phyloP scores from a whole-genome alignment of 2,329 filamentous ascomycete species.

The Allantophomopsis lycopodina region DNA sequence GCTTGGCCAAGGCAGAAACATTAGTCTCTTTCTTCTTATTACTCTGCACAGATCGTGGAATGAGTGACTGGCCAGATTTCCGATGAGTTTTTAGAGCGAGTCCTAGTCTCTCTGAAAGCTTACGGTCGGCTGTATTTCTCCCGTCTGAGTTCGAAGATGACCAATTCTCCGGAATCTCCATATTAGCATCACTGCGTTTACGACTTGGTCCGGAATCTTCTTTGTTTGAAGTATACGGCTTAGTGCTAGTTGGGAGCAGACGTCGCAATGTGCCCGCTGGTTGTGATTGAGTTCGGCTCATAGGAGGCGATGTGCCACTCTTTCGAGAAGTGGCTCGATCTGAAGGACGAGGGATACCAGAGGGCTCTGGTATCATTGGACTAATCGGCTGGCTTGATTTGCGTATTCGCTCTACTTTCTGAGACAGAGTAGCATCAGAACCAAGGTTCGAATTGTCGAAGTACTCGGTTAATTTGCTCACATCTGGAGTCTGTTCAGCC shows the following conservation, averaged over 20 bases:
- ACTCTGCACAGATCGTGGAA: constrained; percentile 68
- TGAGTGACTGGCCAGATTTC: constrained; percentile 56
- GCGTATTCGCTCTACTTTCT: constrained; percentile 16
- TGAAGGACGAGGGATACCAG: constrained; percentile 17
- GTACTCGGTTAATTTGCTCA: too few species aligned
- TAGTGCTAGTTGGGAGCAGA: constrained; percentile 8
- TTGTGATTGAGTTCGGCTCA: constrained; percentile 19
- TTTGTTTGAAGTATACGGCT: constrained; percentile 5
- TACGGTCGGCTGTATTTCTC: constrained; percentile 42
- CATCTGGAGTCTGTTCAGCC: too few species aligned
- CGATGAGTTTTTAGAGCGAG: constrained; percentile 48
- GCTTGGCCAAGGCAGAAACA: constrained; percentile 83
- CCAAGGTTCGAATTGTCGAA: too few species aligned
- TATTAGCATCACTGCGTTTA: too few species aligned
- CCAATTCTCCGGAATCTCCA: too few species aligned
- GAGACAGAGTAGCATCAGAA: constrained; percentile 11
- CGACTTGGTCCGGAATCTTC: too few species aligned
- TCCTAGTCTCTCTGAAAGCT: constrained; percentile 60
- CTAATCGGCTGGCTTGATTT: constrained; percentile 7
- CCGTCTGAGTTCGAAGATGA: too few species aligned
- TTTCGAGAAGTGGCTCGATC: constrained; percentile 8
- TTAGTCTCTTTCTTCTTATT: constrained; percentile 55
- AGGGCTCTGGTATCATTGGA: constrained; percentile 9
- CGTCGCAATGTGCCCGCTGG: constrained; percentile 18
- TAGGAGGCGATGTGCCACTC: constrained; percentile 11